Evolutionary conservation across 768 basidiomycete genomes (phyloP).

Genomic region (Rossbeevera mucosa): DNA sequence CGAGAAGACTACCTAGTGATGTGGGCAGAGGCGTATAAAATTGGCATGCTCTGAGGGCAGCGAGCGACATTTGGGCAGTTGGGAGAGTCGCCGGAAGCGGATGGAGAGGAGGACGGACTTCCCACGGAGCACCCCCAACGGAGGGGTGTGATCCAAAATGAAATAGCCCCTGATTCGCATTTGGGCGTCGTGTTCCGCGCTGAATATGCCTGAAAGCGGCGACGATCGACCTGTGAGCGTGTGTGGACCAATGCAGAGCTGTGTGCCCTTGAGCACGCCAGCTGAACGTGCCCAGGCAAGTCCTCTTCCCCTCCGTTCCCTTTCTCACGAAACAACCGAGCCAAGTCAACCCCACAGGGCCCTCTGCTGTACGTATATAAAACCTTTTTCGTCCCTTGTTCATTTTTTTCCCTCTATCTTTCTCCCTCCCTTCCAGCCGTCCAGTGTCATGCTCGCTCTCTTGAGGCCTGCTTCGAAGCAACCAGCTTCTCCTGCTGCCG

Average conservation of each 20-base stretch:
- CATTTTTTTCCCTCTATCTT: not conserved
- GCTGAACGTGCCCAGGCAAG: not conserved
- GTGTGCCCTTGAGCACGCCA: not conserved
- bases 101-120: not conserved
- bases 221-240: not conserved
- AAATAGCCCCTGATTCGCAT: slow-evolving; percentile 11
- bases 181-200: not conserved
- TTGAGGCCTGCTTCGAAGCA: slow-evolving; percentile 20
- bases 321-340: slow-evolving; percentile 30
- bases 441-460: slow-evolving; percentile 22
- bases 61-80: slow-evolving; percentile 39
- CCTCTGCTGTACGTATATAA: slow-evolving; percentile 29
- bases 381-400: slow-evolving; percentile 12
- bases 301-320: not conserved
- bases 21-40: slow-evolving; percentile 28
- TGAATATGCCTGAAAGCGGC: not conserved
- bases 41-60: slow-evolving; percentile 34
- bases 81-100: not conserved
- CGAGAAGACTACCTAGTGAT: not conserved
- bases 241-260: not conserved
- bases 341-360: not conserved
- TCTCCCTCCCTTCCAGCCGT: not conserved
- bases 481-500: not conserved
- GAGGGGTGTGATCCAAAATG: slow-evolving; percentile 1
- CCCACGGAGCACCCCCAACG: slow-evolving; percentile 14